Base-by-base conservation (phyloP, 352 stramenopile genomes). In the Phytophthora chlamydospora region DNA sequence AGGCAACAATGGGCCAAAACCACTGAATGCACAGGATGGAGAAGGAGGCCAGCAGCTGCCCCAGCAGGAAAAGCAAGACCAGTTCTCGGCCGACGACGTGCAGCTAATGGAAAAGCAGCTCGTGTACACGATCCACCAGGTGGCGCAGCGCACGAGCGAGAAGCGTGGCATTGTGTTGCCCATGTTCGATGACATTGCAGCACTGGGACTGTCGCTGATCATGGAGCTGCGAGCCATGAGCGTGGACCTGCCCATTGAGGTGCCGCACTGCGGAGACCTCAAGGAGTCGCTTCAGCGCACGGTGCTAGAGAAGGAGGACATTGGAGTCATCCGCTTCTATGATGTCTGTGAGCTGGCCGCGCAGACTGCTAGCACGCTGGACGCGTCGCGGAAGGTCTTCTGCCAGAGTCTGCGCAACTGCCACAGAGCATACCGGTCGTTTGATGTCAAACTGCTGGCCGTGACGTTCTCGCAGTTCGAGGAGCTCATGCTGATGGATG, bases 401-500 rank as follows among this genome's bases (percentile, higher is more conserved):
- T 90, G 81, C 34, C 47, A 78, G 33, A 71, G 66, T 14, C 31
- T 89, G 5, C 49, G 58, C 17, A 61, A 74, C 21, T 90, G 81
- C 53, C 66, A 86, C 16, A 51, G 66, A 2, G 53, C 58, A 2
- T 89, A 80, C 42, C 68, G 76, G 4, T 76, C 57, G 3, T 88
- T 88, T 45, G 68, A 86, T 27, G 73, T 90, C 54, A 88, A 88
- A 61, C 17, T 87, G 40, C 59, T 90, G 12, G 62, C 78, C n/a
- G 41, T 92, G 39, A 49, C 84, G n/a, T 86, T 80, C 54, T 90
- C 83, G 9, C 71, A 66, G n/a, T 92, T 92, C 33, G 64, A 80
- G 21, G 75, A 92, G 58, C 44, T 92, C 29, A 86, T 92, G 80
- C 55, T 92, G 40, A 46, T 92, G 42, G 83, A 89, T 61, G 80